Evolutionary conservation across 768 basidiomycete species (phyloP).

Genomic region (Podaxis mareebaensis): DNA sequence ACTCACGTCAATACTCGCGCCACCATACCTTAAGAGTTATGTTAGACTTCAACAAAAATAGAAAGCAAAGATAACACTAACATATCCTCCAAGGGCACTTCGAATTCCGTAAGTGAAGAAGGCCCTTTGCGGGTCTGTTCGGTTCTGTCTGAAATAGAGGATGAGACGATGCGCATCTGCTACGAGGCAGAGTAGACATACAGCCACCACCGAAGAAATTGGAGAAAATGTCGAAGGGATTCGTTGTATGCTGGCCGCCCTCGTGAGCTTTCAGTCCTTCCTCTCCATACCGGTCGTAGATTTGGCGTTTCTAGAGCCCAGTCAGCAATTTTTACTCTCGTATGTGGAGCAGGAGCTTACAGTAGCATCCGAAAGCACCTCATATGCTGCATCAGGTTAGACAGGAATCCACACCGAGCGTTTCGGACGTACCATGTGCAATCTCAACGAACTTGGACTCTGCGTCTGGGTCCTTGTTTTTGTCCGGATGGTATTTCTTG

Average conservation of each 20-base stretch:
- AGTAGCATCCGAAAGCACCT: constrained; percentile 85
- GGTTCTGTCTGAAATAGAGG: constrained; percentile 38
- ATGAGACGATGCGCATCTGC: neutral
- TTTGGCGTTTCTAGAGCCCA: constrained; percentile 73
- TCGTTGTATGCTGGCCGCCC: constrained; percentile 74
- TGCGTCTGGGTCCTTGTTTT: constrained; percentile 83
- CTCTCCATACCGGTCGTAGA: constrained; percentile 95
- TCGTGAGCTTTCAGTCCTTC: constrained; percentile 93
- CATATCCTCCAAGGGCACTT: constrained; percentile 86
- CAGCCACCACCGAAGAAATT: constrained; percentile 89
- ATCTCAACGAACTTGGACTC: constrained; percentile 90
- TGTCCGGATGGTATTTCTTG: constrained; percentile 92
- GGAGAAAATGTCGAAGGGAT: constrained; percentile 95
- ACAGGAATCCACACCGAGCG: neutral
- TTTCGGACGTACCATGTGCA: constrained; percentile 65
- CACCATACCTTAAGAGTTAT: constrained; percentile 63
- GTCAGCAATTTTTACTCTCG: constrained; percentile 11
- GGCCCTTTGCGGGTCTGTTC: constrained; percentile 77
- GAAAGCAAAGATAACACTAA: constrained; percentile 31
- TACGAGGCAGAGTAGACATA: constrained; percentile 34
- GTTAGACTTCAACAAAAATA: constrained; percentile 15
- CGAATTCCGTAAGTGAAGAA: constrained; percentile 77
- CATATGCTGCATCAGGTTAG: constrained; percentile 64
- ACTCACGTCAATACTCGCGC: constrained; percentile 79
- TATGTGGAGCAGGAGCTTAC: constrained; percentile 43